These are phyloP conservation scores for Aspergillus calidoustus DNA, from an alignment of 2,329 filamentous ascomycete species.

Conservation along the genomic window DNA sequence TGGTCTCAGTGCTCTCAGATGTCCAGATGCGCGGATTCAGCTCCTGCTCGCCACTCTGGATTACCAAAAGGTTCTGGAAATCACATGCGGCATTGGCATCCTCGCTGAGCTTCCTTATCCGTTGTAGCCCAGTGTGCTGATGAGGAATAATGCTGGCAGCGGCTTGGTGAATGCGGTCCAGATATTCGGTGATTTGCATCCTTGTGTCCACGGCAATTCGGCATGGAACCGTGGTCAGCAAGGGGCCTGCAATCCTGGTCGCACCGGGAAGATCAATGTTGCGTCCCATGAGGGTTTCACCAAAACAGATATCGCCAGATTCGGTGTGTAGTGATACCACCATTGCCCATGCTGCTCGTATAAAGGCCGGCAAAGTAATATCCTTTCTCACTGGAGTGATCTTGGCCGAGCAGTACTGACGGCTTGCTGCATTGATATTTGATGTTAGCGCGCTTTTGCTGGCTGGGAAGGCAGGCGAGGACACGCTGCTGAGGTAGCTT, in stretches of 20 bases:
- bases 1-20: constrained; percentile 56
- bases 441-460: background rate
- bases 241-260: background rate
- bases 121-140: background rate
- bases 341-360: constrained; percentile 3
- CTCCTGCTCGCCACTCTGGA: background rate
- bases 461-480: constrained; percentile 1
- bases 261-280: background rate
- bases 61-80: background rate
- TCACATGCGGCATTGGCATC: background rate
- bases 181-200: background rate
- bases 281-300: background rate
- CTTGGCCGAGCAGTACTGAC: background rate
- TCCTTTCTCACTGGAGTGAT: background rate
- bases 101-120: background rate
- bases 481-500: background rate
- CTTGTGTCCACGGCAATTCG: background rate
- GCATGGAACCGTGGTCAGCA: background rate
- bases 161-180: background rate
- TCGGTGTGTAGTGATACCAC: background rate
- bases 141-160: background rate
- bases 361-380: background rate
- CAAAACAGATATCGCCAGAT: background rate
- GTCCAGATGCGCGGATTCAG: constrained; percentile 32
- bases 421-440: background rate